These are phyloP conservation scores for Hanseniaspora uvarum DNA, from an alignment of 1,139 yeast genomes.

Conservation along the genomic window DNA sequence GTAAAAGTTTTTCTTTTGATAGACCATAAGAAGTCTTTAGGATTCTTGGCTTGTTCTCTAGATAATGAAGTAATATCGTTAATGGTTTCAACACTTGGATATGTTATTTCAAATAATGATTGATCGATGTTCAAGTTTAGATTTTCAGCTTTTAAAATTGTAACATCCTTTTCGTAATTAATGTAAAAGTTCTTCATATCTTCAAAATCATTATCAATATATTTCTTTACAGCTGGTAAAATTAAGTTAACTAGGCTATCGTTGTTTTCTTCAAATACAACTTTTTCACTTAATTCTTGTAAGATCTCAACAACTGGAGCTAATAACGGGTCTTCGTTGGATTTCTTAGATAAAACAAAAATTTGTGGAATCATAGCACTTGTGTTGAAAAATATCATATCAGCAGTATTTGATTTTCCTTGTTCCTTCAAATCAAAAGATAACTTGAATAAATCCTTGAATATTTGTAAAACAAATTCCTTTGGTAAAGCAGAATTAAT, in stretches of 20 bases:
- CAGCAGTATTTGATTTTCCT: slow-evolving; percentile 42
- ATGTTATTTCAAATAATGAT: slow-evolving; percentile 22
- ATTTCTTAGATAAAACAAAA: slow-evolving; percentile 37
- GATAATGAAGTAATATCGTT: slow-evolving; percentile 25
- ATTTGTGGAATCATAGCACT: slow-evolving; percentile 63
- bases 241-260: slow-evolving; percentile 42
- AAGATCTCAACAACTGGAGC: slow-evolving; percentile 35
- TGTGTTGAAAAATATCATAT: slow-evolving; percentile 56
- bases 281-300: slow-evolving; percentile 23
- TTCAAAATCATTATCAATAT: slow-evolving; percentile 34
- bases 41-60: slow-evolving; percentile 32
- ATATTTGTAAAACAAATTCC: slow-evolving; percentile 42
- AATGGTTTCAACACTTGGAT: slow-evolving; percentile 26
- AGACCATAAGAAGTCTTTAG: slow-evolving; percentile 43
- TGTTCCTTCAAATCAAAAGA: slow-evolving; percentile 48
- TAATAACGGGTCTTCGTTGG: slow-evolving; percentile 37
- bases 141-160: slow-evolving; percentile 23
- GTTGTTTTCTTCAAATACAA: slow-evolving; percentile 42
- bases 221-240: slow-evolving; percentile 43
- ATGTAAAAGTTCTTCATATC: slow-evolving; percentile 30
- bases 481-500: slow-evolving; percentile 52
- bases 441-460: slow-evolving; percentile 45
- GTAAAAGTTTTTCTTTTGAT: slow-evolving; percentile 56
- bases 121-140: slow-evolving; percentile 16
- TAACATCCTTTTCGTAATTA: slow-evolving; percentile 26